Percentiles rank a stretch among this genome's conserved stretches.
Evolutionary conservation across 768 basidiomycete species (phyloP).

Genomic region (Amanita rubescens): DNA sequence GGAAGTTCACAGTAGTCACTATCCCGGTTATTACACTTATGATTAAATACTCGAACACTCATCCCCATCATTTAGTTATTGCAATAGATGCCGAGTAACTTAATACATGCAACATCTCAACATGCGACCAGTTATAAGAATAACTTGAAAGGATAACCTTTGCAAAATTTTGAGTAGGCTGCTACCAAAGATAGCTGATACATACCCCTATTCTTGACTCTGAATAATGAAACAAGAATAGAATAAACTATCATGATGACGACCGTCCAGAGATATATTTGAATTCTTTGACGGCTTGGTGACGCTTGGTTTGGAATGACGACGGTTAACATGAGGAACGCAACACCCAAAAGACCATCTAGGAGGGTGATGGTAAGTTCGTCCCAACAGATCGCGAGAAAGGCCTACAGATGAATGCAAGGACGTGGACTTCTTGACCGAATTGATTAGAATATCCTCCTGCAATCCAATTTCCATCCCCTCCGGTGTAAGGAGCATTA

Average conservation of each 20-base stretch:
- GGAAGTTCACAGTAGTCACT: constrained; percentile 17
- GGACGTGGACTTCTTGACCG: constrained; percentile 88
- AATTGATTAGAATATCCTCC: constrained; percentile 84
- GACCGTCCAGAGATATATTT: constrained; percentile 84
- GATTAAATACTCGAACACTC: constrained; percentile 7
- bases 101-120: neutral
- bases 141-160: constrained; percentile 79
- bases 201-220: constrained; percentile 83
- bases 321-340: constrained; percentile 75
- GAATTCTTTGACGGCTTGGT: constrained; percentile 68
- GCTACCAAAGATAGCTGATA: neutral
- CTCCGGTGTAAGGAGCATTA: constrained; percentile 58
- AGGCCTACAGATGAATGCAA: constrained; percentile 77
- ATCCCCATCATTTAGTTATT: constrained; percentile 6
- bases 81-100: neutral
- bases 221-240: constrained; percentile 79
- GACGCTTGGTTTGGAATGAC: constrained; percentile 75
- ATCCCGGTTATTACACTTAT: constrained; percentile 3
- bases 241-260: constrained; percentile 84
- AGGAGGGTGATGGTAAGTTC: neutral
- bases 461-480: constrained; percentile 74
- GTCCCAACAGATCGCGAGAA: neutral
- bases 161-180: neutral
- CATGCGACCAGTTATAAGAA: constrained; percentile 38
- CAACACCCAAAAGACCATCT: constrained; percentile 80